phyloP scores from a whole-genome alignment of 495 filamentous ascomycete genomes.

The Chaetomium fimeti region DNA sequence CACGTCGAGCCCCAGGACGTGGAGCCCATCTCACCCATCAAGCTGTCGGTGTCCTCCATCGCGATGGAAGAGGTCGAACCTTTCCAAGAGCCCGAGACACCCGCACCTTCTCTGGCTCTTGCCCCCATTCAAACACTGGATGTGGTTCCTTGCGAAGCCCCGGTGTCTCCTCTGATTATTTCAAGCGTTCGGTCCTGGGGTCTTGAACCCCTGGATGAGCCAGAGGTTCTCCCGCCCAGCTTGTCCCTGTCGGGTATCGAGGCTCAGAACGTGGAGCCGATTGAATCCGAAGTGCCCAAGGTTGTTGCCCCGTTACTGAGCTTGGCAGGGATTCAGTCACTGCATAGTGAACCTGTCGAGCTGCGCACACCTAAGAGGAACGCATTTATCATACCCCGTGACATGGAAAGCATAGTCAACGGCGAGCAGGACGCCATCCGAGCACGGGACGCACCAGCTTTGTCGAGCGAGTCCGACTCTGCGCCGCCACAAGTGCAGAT shows the following conservation, averaged over 20 bases:
- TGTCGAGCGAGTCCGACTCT: conserved; percentile 37
- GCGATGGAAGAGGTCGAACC: conserved; percentile 33
- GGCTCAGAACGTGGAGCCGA: conserved; percentile 43
- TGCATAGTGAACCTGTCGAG: conserved; percentile 53
- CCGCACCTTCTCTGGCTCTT: conserved; percentile 32
- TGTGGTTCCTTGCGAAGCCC: conserved; percentile 35
- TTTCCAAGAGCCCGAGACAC: conserved; percentile 25
- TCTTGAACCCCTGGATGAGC: conserved; percentile 26
- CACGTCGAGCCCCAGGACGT: conserved; percentile 23
- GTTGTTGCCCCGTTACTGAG: conserved; percentile 33
- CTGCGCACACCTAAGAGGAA: conserved; percentile 49
- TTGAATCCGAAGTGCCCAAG: conserved; percentile 18
- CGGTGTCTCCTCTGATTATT: conserved; percentile 24
- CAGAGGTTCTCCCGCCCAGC: conserved; percentile 17
- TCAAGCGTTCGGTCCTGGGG: conserved; percentile 27
- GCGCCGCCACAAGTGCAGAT: conserved; percentile 38
- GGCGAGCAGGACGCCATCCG: conserved; percentile 26
- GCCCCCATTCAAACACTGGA: conserved; percentile 35
- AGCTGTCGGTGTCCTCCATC: conserved; percentile 34
- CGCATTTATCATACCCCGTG: conserved; percentile 49
- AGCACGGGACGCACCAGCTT: conserved; percentile 39
- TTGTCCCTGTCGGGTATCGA: conserved; percentile 30
- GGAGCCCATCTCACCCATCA: conserved; percentile 22
- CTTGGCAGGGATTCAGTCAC: conserved; percentile 50
- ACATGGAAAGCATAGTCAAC: conserved; percentile 24